Conservation (phyloP, 1,139 yeast genomes). For the Yamadazyma siamensis region DNA sequence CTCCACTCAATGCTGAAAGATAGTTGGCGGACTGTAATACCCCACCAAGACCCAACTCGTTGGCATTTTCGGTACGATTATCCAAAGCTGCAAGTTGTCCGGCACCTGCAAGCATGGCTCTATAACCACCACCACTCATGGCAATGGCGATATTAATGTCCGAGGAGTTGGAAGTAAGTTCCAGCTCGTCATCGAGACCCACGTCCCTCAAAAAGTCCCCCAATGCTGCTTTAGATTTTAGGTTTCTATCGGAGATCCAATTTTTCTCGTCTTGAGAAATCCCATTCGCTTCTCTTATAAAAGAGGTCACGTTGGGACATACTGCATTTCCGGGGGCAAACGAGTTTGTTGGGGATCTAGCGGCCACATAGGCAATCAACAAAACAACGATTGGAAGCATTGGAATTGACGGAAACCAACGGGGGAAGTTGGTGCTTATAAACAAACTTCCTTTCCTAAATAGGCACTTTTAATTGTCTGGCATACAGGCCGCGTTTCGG, state of each 20-base stretch:
- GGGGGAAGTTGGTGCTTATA: too few relatives aligned
- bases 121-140: slow-evolving; percentile 88
- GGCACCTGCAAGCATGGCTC: slow-evolving; percentile 91
- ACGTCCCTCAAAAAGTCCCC: slow-evolving; percentile 54
- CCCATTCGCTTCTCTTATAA: slow-evolving; percentile 35
- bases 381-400: too few relatives aligned
- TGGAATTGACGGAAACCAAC: too few relatives aligned
- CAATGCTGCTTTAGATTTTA: slow-evolving; percentile 51
- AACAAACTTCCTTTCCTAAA: too few relatives aligned
- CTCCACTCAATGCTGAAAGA: slow-evolving; percentile 39
- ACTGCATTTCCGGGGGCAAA: slow-evolving; percentile 63
- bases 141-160: slow-evolving; percentile 64
- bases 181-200: slow-evolving; percentile 54
- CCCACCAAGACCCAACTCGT: slow-evolving; percentile 34
- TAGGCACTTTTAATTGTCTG: too few relatives aligned
- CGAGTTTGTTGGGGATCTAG: slow-evolving; percentile 56
- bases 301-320: slow-evolving; percentile 44
- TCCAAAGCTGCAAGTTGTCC: slow-evolving; percentile 82
- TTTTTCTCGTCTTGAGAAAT: slow-evolving; percentile 34
- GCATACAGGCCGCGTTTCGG: too few relatives aligned
- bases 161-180: slow-evolving; percentile 32
- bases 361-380: slow-evolving; percentile 14
- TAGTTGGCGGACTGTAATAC: slow-evolving; percentile 37
- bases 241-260: slow-evolving; percentile 49
- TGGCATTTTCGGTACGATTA: slow-evolving; percentile 55